phyloP scores from a whole-genome alignment of 176 grass and related monocot genomes.

The Lolium rigidum region DNA sequence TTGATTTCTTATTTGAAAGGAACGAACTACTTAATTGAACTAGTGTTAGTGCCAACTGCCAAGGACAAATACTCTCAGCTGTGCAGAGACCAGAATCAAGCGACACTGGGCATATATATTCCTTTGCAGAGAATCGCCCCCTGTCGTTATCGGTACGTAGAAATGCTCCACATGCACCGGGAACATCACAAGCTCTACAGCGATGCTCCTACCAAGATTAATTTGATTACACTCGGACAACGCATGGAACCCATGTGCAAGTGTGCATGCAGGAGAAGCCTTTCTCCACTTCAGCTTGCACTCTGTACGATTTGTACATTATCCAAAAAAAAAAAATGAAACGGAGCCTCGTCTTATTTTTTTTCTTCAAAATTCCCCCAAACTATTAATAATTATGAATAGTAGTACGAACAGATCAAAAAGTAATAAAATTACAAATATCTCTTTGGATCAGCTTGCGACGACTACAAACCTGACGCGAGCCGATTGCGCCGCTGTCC shows the following conservation, averaged over 20 bases:
- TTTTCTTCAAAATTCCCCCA: no score
- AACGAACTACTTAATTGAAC: background rate
- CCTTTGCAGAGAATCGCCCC: background rate
- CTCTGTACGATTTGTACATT: conserved; percentile 20
- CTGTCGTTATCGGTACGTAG: conserved; percentile 7
- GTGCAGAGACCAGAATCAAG: background rate
- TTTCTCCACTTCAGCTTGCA: background rate
- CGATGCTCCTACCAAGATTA: background rate
- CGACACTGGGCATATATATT: background rate
- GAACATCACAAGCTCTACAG: background rate
- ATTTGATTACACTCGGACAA: background rate
- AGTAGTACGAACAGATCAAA: no score
- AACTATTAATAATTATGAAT: no score
- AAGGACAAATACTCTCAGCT: conserved; percentile 30
- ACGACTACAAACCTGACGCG: no score
- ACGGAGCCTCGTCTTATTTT: no score
- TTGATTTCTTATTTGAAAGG: background rate
- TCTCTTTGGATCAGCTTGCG: no score
- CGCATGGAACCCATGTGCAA: no score
- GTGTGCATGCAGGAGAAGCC: background rate
- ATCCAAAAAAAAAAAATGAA: background rate
- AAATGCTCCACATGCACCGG: conserved; percentile 1
- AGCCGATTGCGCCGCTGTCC: no score
- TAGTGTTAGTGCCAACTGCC: background rate
- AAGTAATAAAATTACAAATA: no score